Evolutionary conservation across 768 basidiomycete genomes (phyloP), one percentile per base, ranked within the genome.

Genomic region (Pholiota conissans): DNA sequence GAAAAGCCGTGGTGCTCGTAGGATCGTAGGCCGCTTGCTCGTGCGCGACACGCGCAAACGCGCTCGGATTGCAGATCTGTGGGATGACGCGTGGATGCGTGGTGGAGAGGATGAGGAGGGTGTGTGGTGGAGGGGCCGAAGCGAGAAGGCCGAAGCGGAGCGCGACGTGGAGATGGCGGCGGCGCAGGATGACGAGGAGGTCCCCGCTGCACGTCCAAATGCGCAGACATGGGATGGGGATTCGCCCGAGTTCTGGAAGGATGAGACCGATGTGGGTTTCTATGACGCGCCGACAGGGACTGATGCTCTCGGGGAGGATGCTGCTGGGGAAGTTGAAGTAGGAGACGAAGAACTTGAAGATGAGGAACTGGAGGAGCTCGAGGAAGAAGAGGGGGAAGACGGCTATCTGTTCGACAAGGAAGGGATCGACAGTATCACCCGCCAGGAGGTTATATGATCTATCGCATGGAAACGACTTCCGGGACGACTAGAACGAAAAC

Each of bases 1-100:
- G 69, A 37, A 72, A 64, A 76, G 76, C 58, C 67, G 68, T 13
- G 82, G 80, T 5, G 79, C 84, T 45, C 78, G 76, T 66, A 65
- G 79, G 18, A 72, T 91, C 35, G 90, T 90, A 0, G 80, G 67
- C 9, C 71, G 77, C 46, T 65, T 95, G 49, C 75, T 95, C 39
- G 86, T 90, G 18, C 74, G 92, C 26, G 87, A 94, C 70, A 83
- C 87, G 49, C 75, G 67, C 63, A 82, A 83, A 62, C 75, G 92
- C n/a, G 79, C 84, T 42, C 77, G 79, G 63, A 75, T 92, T 29
- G 76, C 65, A 26, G 84, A 87, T 35, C 57, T 94, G 52, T 89
- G 87, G 89, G 83, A 74, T 45, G 81, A 83, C 58, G 69, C 67
- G 51, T 82, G 79, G 79, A 79, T 80, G 77, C 49, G 51, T 16